These are phyloP conservation scores for Blastocladiella emersonii DNA, from an alignment of 371 early-diverging fungal genomes.

Conservation along the genomic window DNA sequence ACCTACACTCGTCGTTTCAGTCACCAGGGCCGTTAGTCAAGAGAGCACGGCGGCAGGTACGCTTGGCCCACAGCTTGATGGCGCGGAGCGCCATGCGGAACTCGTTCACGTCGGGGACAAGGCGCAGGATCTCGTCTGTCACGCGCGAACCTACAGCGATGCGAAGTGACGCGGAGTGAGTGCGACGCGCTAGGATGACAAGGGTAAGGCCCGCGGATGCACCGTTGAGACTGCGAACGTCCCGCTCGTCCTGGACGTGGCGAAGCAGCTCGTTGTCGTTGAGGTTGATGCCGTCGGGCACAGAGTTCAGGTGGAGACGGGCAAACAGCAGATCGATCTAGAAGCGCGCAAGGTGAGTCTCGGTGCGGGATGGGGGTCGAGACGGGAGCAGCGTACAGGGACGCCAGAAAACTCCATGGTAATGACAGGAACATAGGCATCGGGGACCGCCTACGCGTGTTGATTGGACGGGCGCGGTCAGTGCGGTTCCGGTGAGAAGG, in stretches of 20 bases:
- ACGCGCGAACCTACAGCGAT: conserved; percentile 67
- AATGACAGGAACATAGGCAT: conserved; percentile 97
- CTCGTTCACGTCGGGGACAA: conserved; percentile 82
- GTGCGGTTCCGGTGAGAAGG: neutral
- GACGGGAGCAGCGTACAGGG: conserved; percentile 35
- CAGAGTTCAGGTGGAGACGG: conserved; percentile 52
- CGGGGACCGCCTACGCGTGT: conserved; percentile 63
- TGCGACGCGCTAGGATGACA: neutral
- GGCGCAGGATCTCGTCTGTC: conserved; percentile 91
- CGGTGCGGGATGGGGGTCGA: conserved; percentile 4
- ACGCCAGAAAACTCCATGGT: conserved; percentile 87
- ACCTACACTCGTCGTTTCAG: neutral
- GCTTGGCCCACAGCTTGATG: conserved; percentile 99
- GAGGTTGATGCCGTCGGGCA: conserved; percentile 81
- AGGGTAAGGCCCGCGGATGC: neutral
- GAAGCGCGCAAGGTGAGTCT: conserved; percentile 7
- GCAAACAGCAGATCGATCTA: conserved; percentile 97
- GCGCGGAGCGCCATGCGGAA: conserved; percentile 89
- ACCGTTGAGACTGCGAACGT: conserved; percentile 92
- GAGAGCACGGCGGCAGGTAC: too few relatives aligned
- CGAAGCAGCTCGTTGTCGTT: conserved; percentile 75
- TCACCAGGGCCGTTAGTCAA: neutral
- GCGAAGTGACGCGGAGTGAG: neutral
- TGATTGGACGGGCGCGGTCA: neutral
- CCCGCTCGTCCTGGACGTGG: conserved; percentile 85